A percentile compares a stretch with the other conserved stretches of the same genome.
These are phyloP conservation scores for Candida nanaspora DNA, from an alignment of 805 yeast genomes.

Conservation along the genomic window DNA sequence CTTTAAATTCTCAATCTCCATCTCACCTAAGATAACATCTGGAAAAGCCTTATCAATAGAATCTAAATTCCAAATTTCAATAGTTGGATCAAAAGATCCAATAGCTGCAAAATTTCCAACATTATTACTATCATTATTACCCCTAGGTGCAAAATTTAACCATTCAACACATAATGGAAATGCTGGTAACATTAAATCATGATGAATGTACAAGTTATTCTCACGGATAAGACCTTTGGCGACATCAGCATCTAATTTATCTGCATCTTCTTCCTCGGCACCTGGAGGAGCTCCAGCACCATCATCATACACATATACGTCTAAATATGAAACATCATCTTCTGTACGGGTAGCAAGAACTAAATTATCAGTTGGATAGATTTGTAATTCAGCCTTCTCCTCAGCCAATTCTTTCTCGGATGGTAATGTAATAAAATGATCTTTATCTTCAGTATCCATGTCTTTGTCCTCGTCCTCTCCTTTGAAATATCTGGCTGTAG, in stretches of 20 bases:
- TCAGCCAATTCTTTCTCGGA: constrained; percentile 58
- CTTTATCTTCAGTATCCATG: constrained; percentile 35
- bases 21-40: constrained; percentile 84
- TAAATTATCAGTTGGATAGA: constrained; percentile 85
- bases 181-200: constrained; percentile 93
- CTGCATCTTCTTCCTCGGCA: constrained; percentile 57
- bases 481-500: constrained; percentile 50
- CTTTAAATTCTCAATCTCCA: constrained; percentile 33
- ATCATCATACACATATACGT: constrained; percentile 91
- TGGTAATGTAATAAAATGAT: constrained; percentile 58
- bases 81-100: constrained; percentile 96
- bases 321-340: constrained; percentile 87
- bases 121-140: constrained; percentile 33
- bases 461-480: constrained; percentile 33
- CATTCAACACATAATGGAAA: constrained; percentile 97
- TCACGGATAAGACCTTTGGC: constrained; percentile 69
- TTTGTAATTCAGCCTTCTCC: constrained; percentile 77
- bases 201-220: constrained; percentile 82
- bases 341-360: constrained; percentile 91
- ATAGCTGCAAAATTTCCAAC: constrained; percentile 91
- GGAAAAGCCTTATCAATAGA: constrained; percentile 92
- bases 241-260: constrained; percentile 62
- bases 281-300: constrained; percentile 79
- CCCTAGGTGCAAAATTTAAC: constrained; percentile 69
- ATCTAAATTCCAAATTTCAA: constrained; percentile 95